phyloP scores from a whole-genome alignment of 345 rosid genomes.

The Salix purpurea region DNA sequence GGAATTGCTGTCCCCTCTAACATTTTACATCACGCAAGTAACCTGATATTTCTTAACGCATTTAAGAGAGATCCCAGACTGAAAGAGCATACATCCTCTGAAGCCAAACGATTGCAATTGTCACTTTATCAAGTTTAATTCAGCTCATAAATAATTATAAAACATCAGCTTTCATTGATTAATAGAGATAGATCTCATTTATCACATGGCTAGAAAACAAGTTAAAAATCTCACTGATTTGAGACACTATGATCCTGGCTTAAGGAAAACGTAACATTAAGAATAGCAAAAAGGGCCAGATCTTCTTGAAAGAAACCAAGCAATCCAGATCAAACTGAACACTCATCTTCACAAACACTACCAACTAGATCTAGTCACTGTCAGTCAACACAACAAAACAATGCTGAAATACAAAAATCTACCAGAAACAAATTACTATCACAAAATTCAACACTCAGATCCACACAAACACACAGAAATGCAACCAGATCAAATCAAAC shows the following conservation, averaged over 20 bases:
- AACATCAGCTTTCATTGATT: neutral
- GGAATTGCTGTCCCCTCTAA: neutral
- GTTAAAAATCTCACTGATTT: neutral
- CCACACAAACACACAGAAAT: neutral
- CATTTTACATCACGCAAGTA: neutral
- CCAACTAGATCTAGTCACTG: conserved; percentile 13
- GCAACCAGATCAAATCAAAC: neutral
- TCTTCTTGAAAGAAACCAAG: neutral
- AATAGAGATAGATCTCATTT: neutral
- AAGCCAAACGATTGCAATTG: neutral
- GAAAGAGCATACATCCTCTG: neutral
- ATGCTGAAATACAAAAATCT: neutral
- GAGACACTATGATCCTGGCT: neutral
- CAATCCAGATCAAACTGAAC: neutral
- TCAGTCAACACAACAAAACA: conserved; percentile 1
- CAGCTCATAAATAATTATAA: neutral
- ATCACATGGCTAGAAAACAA: neutral
- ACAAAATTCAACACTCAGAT: conserved; percentile 7
- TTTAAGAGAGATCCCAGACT: neutral
- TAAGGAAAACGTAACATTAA: neutral
- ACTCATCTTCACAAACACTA: neutral
- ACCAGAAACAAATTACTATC: conserved; percentile 6
- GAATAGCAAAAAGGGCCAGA: neutral
- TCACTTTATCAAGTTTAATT: neutral
- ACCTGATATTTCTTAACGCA: neutral